These are phyloP conservation scores for Phaeosphaeria sp. DNA, from an alignment of 2,329 filamentous ascomycete genomes.

Conservation along the genomic window DNA sequence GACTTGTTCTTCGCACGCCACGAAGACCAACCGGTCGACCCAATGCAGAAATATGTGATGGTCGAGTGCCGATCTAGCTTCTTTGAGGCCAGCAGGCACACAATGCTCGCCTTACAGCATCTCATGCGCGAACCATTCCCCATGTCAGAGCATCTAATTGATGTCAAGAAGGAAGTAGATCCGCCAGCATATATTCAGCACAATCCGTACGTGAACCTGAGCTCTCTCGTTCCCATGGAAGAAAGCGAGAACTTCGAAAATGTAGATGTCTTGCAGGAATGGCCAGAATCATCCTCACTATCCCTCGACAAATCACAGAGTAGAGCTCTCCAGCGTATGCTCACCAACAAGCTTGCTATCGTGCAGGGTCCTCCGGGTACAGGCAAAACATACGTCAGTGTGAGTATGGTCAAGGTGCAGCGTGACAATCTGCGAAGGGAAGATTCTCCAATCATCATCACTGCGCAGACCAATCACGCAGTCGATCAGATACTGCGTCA, in stretches of 20 bases:
- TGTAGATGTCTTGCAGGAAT: conserved; percentile 62
- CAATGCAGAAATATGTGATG: conserved; percentile 76
- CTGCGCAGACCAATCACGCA: conserved; percentile 90
- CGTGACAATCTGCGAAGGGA: conserved; percentile 62
- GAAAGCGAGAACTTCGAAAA: conserved; percentile 51
- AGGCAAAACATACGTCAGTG: conserved; percentile 83
- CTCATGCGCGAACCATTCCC: conserved; percentile 66
- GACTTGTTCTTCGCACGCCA: conserved; percentile 74
- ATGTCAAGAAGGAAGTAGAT: conserved; percentile 53
- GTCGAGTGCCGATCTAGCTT: conserved; percentile 76
- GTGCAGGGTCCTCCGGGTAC: conserved; percentile 84
- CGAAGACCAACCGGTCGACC: conserved; percentile 71
- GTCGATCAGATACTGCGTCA: conserved; percentile 79
- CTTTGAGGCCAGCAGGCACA: conserved; percentile 78
- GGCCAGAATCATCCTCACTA: conserved; percentile 57
- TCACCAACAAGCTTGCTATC: conserved; percentile 75
- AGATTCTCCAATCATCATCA: conserved; percentile 75
- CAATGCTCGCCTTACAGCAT: conserved; percentile 75
- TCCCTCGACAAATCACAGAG: conserved; percentile 75
- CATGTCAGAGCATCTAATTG: conserved; percentile 67
- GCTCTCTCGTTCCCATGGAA: conserved; percentile 50
- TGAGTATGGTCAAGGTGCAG: conserved; percentile 72
- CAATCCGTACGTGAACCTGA: conserved; percentile 60
- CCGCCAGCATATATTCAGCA: conserved; percentile 61
- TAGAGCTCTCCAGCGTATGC: conserved; percentile 70